phyloP scores from a whole-genome alignment of 1,139 yeast genomes.

The Blastobotrys malaysiensis region DNA sequence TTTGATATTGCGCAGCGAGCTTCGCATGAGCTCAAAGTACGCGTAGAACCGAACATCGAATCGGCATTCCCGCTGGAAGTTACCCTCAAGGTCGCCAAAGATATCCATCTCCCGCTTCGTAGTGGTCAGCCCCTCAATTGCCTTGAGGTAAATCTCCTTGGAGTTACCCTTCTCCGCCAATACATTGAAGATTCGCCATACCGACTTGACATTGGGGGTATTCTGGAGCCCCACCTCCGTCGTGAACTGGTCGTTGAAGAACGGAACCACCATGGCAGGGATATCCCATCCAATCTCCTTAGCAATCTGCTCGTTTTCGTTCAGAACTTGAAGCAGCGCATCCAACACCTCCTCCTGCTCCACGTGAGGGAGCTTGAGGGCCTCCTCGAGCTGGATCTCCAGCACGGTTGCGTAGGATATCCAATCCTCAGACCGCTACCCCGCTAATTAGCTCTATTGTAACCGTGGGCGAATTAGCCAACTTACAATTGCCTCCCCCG shows the following conservation, averaged over 20 bases:
- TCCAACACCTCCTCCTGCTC: constrained; percentile 45
- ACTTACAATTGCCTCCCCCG: constrained; percentile 22
- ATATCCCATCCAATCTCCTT: constrained; percentile 85
- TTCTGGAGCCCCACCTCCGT: constrained; percentile 13
- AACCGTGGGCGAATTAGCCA: not conserved
- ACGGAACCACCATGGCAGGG: constrained; percentile 53
- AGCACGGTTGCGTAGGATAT: constrained; percentile 67
- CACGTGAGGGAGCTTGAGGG: constrained; percentile 40
- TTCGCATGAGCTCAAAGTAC: constrained; percentile 53
- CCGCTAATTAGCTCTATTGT: not conserved
- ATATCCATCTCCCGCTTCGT: constrained; percentile 24
- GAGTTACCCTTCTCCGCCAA: constrained; percentile 67
- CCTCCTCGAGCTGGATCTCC: constrained; percentile 55
- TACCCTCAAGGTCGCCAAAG: constrained; percentile 7
- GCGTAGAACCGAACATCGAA: constrained; percentile 58
- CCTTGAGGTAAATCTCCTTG: constrained; percentile 67
- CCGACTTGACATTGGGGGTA: constrained; percentile 24
- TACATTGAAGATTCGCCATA: constrained; percentile 50
- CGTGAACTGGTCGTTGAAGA: constrained; percentile 24
- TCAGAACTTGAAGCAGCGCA: constrained; percentile 41
- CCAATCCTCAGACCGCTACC: constrained; percentile 43
- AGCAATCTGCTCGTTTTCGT: constrained; percentile 40
- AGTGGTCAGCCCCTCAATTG: constrained; percentile 53
- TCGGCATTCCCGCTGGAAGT: constrained; percentile 30
- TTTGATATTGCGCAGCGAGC: constrained; percentile 48